Evolutionary conservation across 2,329 filamentous ascomycete genomes (phyloP), one percentile per base, ranked within the genome.

Genomic region (Polytolypa hystricis): DNA sequence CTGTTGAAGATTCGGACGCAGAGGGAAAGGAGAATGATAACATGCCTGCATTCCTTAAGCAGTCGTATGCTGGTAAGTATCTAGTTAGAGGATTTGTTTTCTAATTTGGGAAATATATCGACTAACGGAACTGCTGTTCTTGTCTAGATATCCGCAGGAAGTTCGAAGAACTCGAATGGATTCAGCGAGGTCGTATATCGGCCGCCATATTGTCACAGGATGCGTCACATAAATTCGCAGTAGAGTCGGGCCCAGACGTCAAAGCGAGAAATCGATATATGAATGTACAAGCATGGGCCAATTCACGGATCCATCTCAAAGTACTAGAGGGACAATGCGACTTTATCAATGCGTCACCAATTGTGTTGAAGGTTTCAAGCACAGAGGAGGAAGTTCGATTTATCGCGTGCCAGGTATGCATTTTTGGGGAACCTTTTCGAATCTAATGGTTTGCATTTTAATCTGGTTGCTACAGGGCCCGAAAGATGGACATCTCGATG

Each of bases 201-300:
- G 62, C 71, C 41, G 67, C 62, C 31, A 51, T 56, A 26, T 51
- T 62, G 46, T 53, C 53, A 5, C 57, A 64, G 30, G 64, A 70
- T 33, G 60, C 68, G 15, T 55, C 60, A 9, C 71, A 72, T 35
- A 66, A 65, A 43, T 81, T 70, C 67, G 69, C 75, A 3, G 68
- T 78, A 37, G 69, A 81, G 33, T 62, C 61, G 18, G 68, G 70
- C 16, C 65, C 73, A 6, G 69, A 74, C 32, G 65, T 75, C 44
- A 68, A 67, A 41, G 57, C 62, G 23, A 73, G 89, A 47, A 93
- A 96, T 59, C 79, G 91, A 38, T 98, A 96, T 61, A 58, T 70
- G 37, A 94, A 96, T 54, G 84, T 98, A 44, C 81, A 87, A 54
- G 85, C 87, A 0, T 98, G 84, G 77, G 79, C 81, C 43, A 78